These are phyloP conservation scores for Colletotrichum liaoningense DNA, from an alignment of 2,329 filamentous ascomycete species.

Conservation along the genomic window DNA sequence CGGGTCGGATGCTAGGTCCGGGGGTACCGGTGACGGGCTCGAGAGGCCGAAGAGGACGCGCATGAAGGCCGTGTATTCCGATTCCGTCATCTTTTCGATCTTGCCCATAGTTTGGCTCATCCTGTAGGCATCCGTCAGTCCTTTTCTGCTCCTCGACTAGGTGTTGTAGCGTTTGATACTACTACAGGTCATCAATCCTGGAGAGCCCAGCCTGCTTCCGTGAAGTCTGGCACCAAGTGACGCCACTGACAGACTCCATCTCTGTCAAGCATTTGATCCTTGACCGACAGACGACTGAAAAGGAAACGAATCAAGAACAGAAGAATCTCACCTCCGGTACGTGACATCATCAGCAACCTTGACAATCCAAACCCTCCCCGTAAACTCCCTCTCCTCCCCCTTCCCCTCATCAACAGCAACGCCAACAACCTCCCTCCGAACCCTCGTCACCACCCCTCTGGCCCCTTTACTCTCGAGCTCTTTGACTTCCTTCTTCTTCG, in stretches of 20 bases:
- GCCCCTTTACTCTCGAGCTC: constrained; percentile 77
- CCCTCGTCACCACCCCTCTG: constrained; percentile 77
- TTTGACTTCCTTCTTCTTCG: constrained; percentile 78
- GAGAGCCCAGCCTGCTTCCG: background rate
- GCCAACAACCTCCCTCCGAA: constrained; percentile 67
- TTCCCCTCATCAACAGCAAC: constrained; percentile 78
- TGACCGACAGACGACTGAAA: too few relatives aligned
- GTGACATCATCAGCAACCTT: constrained; percentile 78
- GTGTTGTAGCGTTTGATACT: background rate
- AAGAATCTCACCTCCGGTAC: constrained; percentile 61
- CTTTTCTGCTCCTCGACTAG: too few relatives aligned
- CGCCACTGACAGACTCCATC: background rate
- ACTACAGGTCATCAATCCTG: background rate
- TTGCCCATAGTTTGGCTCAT: constrained; percentile 74
- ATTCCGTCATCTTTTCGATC: constrained; percentile 67
- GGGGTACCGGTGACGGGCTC: constrained; percentile 60
- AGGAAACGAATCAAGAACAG: background rate
- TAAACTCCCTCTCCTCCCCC: constrained; percentile 56
- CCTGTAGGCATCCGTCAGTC: constrained; percentile 43
- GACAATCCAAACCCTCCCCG: constrained; percentile 70
- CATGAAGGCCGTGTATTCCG: constrained; percentile 70
- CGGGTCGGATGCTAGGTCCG: constrained; percentile 53
- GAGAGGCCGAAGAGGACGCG: constrained; percentile 72
- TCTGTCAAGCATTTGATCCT: background rate
- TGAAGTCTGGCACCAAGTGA: background rate